A percentile compares a stretch with the other conserved stretches of the same genome.
Conservation (phyloP, 305 asterid species). For the Petunia hybrid region DNA sequence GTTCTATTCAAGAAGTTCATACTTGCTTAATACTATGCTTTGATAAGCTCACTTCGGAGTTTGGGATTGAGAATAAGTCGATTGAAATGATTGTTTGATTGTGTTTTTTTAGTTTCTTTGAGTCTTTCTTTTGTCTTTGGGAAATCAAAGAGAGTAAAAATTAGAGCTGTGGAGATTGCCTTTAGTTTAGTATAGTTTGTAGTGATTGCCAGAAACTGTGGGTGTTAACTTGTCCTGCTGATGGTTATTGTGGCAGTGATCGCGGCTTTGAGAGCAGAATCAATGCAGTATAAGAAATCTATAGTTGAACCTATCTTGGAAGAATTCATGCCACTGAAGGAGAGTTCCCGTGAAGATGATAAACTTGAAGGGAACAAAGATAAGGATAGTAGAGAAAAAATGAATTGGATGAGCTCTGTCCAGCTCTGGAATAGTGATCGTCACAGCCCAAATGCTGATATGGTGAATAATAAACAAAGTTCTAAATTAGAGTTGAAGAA, state of each 20-base stretch:
- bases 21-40: too few relatives aligned
- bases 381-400: constrained; percentile 60
- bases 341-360: constrained; percentile 37
- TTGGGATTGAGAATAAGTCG: too few relatives aligned
- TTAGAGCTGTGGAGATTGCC: too few relatives aligned
- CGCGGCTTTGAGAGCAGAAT: constrained; percentile 49
- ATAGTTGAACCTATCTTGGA: constrained; percentile 66
- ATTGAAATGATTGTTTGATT: too few relatives aligned
- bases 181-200: too few relatives aligned
- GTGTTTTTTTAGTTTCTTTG: too few relatives aligned
- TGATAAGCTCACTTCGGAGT: too few relatives aligned
- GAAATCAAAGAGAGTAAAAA: too few relatives aligned
- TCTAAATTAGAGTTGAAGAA: constrained; percentile 42
- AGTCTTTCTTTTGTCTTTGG: too few relatives aligned
- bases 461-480: constrained; percentile 32
- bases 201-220: too few relatives aligned
- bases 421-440: constrained; percentile 70
- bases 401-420: constrained; percentile 78
- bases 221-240: constrained; percentile 30
- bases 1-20: too few relatives aligned
- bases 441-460: constrained; percentile 35
- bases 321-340: constrained; percentile 78
- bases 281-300: constrained; percentile 37
- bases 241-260: constrained; percentile 53
- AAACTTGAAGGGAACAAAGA: constrained; percentile 37